A percentile compares a stretch with the other conserved stretches of the same genome.
These are phyloP conservation scores for Scheffersomyces lignicola DNA, from an alignment of 1,139 yeast species.

Conservation along the genomic window DNA sequence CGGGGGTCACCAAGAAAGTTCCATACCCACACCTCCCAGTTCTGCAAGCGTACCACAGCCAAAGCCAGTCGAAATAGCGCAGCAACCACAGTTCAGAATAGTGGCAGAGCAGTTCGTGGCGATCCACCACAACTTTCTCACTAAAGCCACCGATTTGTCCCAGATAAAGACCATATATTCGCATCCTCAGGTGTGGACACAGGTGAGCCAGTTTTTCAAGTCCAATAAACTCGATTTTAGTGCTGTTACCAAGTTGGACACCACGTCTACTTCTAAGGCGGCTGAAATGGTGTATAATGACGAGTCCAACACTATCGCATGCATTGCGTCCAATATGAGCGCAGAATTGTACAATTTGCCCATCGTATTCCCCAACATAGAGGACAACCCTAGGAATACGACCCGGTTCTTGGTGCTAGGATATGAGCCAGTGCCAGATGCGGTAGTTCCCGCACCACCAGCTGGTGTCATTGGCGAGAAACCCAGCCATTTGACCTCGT, in stretches of 20 bases:
- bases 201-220: conserved; percentile 59
- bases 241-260: conserved; percentile 54
- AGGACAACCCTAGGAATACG: conserved; percentile 73
- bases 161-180: conserved; percentile 65
- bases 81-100: conserved; percentile 42
- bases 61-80: conserved; percentile 8
- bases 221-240: conserved; percentile 24
- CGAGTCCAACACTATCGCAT: conserved; percentile 38
- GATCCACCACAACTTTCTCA: conserved; percentile 75
- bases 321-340: conserved; percentile 58
- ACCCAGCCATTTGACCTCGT: conserved; percentile 34
- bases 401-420: conserved; percentile 80
- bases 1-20: conserved; percentile 2
- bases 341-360: conserved; percentile 63
- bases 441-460: conserved; percentile 9
- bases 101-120: conserved; percentile 81
- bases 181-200: conserved; percentile 99
- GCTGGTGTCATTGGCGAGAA: conserved; percentile 9
- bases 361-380: conserved; percentile 55
- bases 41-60: conserved; percentile 14
- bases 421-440: conserved; percentile 14
- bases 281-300: conserved; percentile 60
- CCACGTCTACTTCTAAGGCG: conserved; percentile 81
- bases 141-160: conserved; percentile 43
- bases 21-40: conserved; percentile 5